These are phyloP conservation scores for Hypoxylon trugodes DNA, from an alignment of 495 filamentous ascomycete species.

Conservation along the genomic window DNA sequence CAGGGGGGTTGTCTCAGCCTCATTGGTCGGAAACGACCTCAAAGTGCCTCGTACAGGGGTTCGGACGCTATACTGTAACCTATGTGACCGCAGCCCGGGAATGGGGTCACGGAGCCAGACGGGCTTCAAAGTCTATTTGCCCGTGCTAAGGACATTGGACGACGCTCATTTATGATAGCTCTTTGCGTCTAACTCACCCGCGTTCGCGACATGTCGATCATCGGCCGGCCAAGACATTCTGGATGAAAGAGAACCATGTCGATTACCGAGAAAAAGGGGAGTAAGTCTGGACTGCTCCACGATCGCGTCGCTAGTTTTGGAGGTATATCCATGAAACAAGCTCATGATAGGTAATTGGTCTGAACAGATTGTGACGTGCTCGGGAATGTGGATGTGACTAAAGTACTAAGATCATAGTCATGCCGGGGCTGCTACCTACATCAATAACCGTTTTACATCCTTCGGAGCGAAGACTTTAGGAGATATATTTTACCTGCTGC, in stretches of 20 bases:
- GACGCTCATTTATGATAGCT: background rate
- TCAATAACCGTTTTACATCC: constrained; percentile 3
- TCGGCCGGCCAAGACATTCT: constrained; percentile 16
- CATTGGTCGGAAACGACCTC: constrained; percentile 39
- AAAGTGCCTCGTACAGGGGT: constrained; percentile 41
- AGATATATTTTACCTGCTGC: constrained; percentile 11
- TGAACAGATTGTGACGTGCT: constrained; percentile 2
- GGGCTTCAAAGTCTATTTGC: constrained; percentile 7
- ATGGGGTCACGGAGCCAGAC: constrained; percentile 15
- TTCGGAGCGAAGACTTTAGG: background rate
- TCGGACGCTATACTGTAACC: constrained; percentile 25
- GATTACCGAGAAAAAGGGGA: constrained; percentile 20
- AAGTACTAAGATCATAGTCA: constrained; percentile 10
- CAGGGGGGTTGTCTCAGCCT: background rate
- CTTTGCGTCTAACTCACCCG: background rate
- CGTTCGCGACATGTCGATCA: constrained; percentile 26
- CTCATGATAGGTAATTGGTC: constrained; percentile 19
- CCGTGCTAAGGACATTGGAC: constrained; percentile 16
- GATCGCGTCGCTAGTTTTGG: constrained; percentile 2
- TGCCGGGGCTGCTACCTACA: constrained; percentile 8
- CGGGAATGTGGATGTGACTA: constrained; percentile 23
- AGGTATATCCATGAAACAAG: constrained; percentile 15
- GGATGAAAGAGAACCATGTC: constrained; percentile 2
- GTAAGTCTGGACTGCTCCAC: constrained; percentile 30
- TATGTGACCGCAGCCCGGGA: constrained; percentile 23